A percentile compares a stretch with the other conserved stretches of the same genome.
Conservation (phyloP, 192 early-diverging fungal genomes). For the Backusella parvicylindrica region DNA sequence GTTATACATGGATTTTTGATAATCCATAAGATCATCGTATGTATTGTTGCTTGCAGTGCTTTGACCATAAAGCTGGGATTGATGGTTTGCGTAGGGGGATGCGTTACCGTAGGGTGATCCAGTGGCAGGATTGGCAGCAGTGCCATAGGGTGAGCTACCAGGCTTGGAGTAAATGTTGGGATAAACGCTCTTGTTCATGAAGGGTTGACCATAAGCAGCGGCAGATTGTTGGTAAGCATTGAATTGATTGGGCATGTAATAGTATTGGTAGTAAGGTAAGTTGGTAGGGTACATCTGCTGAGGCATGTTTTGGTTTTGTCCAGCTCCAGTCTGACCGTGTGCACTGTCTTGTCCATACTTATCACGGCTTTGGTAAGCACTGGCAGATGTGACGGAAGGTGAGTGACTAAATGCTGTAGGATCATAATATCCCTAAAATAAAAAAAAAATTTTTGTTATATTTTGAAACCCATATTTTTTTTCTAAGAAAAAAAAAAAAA, state of each 20-base stretch:
- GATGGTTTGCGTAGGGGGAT: conserved; percentile 27
- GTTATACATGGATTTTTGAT: conserved; percentile 39
- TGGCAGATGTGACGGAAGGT: conserved; percentile 50
- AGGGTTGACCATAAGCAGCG: conserved; percentile 71
- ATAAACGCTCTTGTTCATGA: conserved; percentile 89
- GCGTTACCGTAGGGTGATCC: conserved; percentile 36
- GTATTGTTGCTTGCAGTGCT: not conserved
- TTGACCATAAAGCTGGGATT: conserved; percentile 11
- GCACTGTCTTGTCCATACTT: conserved; percentile 41
- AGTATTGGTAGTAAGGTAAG: conserved; percentile 78
- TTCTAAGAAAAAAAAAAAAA: not conserved
- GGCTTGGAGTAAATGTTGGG: conserved; percentile 65
- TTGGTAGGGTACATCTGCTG: conserved; percentile 52
- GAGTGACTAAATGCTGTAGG: conserved; percentile 59
- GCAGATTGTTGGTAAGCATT: conserved; percentile 75
- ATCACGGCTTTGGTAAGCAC: conserved; percentile 45
- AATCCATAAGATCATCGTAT: conserved; percentile 45
- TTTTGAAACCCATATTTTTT: not conserved
- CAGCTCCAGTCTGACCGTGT: conserved; percentile 41
- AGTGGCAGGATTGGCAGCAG: not conserved
- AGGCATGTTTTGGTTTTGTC: conserved; percentile 33
- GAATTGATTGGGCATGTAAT: conserved; percentile 79
- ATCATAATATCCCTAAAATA: conserved; percentile 36
- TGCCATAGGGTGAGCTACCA: conserved; percentile 27
- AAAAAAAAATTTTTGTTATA: not conserved